A percentile compares a stretch with the other conserved stretches of the same genome.
These are phyloP conservation scores for Xylariaceae sp. DNA, from an alignment of 2,329 filamentous ascomycete species.

Conservation along the genomic window DNA sequence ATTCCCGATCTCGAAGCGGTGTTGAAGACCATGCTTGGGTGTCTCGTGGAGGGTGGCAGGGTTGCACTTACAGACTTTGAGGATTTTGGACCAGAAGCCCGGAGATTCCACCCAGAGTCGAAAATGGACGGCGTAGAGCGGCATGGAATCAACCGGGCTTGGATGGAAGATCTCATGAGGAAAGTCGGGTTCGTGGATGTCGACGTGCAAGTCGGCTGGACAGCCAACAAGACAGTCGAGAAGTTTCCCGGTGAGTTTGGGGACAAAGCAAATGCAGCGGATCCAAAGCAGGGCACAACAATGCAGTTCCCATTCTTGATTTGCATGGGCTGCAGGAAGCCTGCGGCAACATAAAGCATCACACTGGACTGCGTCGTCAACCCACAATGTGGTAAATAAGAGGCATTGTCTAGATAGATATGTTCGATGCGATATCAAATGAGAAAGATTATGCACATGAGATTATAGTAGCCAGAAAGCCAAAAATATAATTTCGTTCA, in stretches of 20 bases:
- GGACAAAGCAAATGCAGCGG: background rate
- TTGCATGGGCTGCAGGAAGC: slow-evolving; percentile 13
- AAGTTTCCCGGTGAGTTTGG: slow-evolving; percentile 36
- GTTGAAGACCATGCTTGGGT: too few species aligned
- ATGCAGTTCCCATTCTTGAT: slow-evolving; percentile 48
- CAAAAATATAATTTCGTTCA: too few species aligned
- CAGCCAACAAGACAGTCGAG: slow-evolving; percentile 46
- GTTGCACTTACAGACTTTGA: slow-evolving; percentile 55
- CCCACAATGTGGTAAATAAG: background rate
- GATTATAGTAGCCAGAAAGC: too few species aligned
- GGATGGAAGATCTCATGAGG: too few species aligned
- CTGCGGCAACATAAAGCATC: background rate
- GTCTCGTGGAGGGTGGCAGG: slow-evolving; percentile 41
- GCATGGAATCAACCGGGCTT: slow-evolving; percentile 35
- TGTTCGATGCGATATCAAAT: background rate
- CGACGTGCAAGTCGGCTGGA: slow-evolving; percentile 42
- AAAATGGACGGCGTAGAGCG: slow-evolving; percentile 34
- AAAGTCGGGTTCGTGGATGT: slow-evolving; percentile 45
- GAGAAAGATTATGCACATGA: background rate
- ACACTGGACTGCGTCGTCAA: background rate
- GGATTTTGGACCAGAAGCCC: slow-evolving; percentile 47
- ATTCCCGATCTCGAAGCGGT: too few species aligned
- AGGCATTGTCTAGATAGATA: background rate
- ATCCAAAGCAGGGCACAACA: slow-evolving; percentile 12
- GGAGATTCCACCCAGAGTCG: slow-evolving; percentile 45